These are phyloP conservation scores for Friedmanniomyces endolithicus DNA, from an alignment of 495 filamentous ascomycete genomes.

Conservation along the genomic window DNA sequence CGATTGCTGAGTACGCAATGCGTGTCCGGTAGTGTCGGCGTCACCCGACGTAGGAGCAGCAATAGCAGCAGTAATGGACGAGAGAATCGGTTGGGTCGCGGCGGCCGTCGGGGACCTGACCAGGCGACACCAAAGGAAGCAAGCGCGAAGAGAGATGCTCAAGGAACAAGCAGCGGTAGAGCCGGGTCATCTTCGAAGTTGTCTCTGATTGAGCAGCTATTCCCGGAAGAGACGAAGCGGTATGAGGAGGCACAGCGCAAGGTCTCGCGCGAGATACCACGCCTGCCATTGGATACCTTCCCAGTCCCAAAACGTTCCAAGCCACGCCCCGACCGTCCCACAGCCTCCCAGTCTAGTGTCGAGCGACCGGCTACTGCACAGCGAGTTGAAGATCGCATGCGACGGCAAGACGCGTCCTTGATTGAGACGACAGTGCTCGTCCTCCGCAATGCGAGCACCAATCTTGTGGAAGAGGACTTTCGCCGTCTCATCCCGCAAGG, in stretches of 20 bases:
- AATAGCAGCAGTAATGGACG: neutral
- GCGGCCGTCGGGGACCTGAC: neutral
- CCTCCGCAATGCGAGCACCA: constrained; percentile 38
- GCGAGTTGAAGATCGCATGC: neutral
- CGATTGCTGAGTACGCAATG: constrained; percentile 4
- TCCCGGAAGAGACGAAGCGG: constrained; percentile 35
- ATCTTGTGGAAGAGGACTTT: constrained; percentile 51
- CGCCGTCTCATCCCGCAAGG: constrained; percentile 46
- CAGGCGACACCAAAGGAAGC: neutral
- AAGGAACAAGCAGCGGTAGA: neutral
- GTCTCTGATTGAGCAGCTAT: constrained; percentile 47
- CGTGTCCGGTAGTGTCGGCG: neutral
- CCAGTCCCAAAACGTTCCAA: neutral
- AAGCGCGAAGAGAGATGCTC: neutral
- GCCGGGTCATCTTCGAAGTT: neutral
- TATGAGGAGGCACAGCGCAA: constrained; percentile 7
- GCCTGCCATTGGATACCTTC: constrained; percentile 21
- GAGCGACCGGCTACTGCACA: neutral
- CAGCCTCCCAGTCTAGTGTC: neutral
- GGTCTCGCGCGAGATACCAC: constrained; percentile 22
- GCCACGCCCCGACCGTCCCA: neutral
- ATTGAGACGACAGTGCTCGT: constrained; percentile 34
- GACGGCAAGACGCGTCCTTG: neutral
- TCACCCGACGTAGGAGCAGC: neutral
- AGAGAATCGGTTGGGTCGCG: neutral